These are phyloP conservation scores for Monascus ruber DNA, from an alignment of 2,329 filamentous ascomycete species.

Conservation along the genomic window DNA sequence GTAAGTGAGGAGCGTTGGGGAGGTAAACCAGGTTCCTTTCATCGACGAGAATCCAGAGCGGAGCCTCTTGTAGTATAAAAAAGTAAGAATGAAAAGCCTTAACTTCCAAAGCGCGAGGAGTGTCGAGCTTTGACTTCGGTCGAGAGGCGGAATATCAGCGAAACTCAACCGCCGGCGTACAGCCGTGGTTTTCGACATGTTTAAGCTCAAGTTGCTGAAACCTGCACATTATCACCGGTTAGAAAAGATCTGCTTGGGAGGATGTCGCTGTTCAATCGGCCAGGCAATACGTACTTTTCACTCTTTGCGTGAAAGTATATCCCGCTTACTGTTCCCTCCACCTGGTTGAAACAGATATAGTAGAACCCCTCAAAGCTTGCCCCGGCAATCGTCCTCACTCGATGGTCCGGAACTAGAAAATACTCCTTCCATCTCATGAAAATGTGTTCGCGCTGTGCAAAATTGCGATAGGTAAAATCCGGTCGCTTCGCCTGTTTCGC, in stretches of 20 bases:
- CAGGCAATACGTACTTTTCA: constrained; percentile 62
- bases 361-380: constrained; percentile 98
- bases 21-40: too few relatives aligned
- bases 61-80: too few relatives aligned
- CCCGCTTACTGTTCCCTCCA: constrained; percentile 72
- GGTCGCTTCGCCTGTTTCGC: constrained; percentile 49
- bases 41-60: not conserved
- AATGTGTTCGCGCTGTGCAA: constrained; percentile 71
- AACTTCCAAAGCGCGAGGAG: not conserved
- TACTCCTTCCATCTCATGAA: constrained; percentile 99
- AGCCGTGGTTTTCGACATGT: constrained; percentile 75
- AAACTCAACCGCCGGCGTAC: constrained; percentile 80
- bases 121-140: constrained; percentile 1
- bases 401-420: constrained; percentile 90
- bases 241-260: not conserved
- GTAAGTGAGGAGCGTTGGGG: too few relatives aligned
- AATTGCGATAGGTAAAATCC: constrained; percentile 54
- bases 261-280: too few relatives aligned
- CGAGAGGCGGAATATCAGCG: constrained; percentile 41
- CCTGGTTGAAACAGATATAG: constrained; percentile 97
- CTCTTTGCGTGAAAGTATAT: constrained; percentile 98
- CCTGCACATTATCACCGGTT: constrained; percentile 33
- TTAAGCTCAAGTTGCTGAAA: constrained; percentile 89
- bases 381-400: constrained; percentile 78
- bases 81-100: constrained; percentile 1